Base-by-base conservation (phyloP, 306 rosid genomes). In the Dryas octopetala region DNA sequence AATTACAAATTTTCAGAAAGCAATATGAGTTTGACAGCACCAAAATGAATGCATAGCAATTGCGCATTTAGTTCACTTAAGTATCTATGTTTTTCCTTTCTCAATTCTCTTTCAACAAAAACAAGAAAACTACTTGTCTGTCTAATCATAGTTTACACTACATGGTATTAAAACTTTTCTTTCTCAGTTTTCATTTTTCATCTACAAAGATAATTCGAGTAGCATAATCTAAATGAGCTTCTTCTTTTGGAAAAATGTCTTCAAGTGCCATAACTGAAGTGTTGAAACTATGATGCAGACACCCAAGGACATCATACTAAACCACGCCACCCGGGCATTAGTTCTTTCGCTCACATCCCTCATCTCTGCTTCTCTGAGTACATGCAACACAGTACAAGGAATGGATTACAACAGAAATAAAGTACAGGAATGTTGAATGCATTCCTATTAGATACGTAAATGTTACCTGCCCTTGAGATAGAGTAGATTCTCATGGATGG, bases 211-310 rank as follows among this genome's bases (percentile, higher is more conserved):
- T 61, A 66, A 78, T n/a, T 53, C 64, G 57, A 19, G 74, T 62
- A 55, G 41, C 38, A 62, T 45, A 48, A 49, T 66, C 90, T 85
- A 89, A 66, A 92, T 90, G 57, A 95, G 92, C 89, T 92, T 95
- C 96, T 90, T 95, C 97, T 92, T 95, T 73, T 81, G 92, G 84
- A 95, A 95, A 84, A 83, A 95, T 68, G 87, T 84, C 90, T 92
- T 92, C 91, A 92, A 77, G 85, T 89, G 84, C 97, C 87, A 92
- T 72, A 95, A 45, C 70, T 95, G 99, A 61, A 95, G 49, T 73
- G 74, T 62, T 28, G 97, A 91, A 85, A 87, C 99, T 47, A 75
- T 69, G 55, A 95, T 88, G 88, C 97, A 95, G 60, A 91, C 54
- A 38, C 88, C 89, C 75, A 95, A 79, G 6, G 99, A 91, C 89